Percentiles rank a stretch among this genome's conserved stretches.
Evolutionary conservation across 2,329 filamentous ascomycete genomes (phyloP).

Genomic region (Hypoxylon sp.): DNA sequence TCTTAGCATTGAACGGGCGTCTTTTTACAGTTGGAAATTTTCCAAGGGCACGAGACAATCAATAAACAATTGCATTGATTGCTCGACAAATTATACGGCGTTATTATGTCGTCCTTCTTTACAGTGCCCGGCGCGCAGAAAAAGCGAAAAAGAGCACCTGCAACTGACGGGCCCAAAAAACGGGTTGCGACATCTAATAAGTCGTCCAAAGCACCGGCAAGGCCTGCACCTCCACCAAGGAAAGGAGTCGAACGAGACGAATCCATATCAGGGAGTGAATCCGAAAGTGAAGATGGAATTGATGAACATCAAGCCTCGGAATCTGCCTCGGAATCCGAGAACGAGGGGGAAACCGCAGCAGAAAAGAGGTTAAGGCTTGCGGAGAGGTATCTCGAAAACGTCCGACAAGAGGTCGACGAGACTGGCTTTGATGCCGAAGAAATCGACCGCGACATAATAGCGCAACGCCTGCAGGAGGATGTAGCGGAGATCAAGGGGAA

Average conservation of each 20-base stretch:
- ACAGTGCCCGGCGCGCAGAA: slow-evolving; percentile 87
- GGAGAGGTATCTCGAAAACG: slow-evolving; percentile 92
- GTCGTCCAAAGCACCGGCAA: slow-evolving; percentile 51
- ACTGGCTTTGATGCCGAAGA: slow-evolving; percentile 94
- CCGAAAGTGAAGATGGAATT: slow-evolving; percentile 74
- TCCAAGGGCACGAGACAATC: slow-evolving; percentile 35
- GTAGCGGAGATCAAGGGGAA: slow-evolving; percentile 92
- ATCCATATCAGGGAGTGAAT: slow-evolving; percentile 89
- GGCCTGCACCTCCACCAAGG: slow-evolving; percentile 59
- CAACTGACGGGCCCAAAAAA: slow-evolving; percentile 72
- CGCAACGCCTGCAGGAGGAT: slow-evolving; percentile 90
- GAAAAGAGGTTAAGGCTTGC: slow-evolving; percentile 89
- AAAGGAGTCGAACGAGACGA: slow-evolving; percentile 70
- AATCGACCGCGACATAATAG: slow-evolving; percentile 92
- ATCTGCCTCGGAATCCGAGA: slow-evolving; percentile 74
- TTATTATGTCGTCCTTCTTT: slow-evolving; percentile 93
- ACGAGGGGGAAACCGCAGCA: slow-evolving; percentile 88
- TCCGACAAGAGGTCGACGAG: slow-evolving; percentile 82
- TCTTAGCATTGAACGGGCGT: slow-evolving; percentile 37
- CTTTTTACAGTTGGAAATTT: slow-evolving; percentile 46
- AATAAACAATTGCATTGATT: slow-evolving; percentile 40
- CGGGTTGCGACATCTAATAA: slow-evolving; percentile 66
- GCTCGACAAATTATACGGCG: slow-evolving; percentile 8
- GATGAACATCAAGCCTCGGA: slow-evolving; percentile 64
- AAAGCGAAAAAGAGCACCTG: slow-evolving; percentile 84